Percentiles rank a stretch among this genome's conserved stretches.
These are phyloP conservation scores for Arthroderma uncinatum DNA, from an alignment of 2,329 filamentous ascomycete genomes.

Conservation along the genomic window DNA sequence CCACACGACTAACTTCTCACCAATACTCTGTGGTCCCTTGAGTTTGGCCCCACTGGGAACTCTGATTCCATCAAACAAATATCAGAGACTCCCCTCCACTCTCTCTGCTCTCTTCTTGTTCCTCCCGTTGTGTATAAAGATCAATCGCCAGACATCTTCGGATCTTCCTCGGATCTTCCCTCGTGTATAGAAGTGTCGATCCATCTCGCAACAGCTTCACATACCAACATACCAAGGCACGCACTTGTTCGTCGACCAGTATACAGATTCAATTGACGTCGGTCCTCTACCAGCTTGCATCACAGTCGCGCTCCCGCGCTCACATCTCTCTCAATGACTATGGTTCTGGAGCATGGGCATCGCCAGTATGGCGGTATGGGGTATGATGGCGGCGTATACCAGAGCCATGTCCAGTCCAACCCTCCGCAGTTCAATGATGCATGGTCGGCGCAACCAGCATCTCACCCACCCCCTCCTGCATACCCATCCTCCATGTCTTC, in stretches of 20 bases:
- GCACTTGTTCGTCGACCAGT: too few species aligned
- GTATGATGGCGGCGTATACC: constrained; percentile 68
- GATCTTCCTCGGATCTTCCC: constrained; percentile 1
- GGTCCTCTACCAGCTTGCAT: too few species aligned
- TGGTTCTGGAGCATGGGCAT: constrained; percentile 86
- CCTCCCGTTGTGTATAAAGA: background rate
- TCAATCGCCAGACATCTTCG: background rate
- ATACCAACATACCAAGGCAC: background rate
- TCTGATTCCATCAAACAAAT: constrained; percentile 2
- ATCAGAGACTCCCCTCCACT: background rate
- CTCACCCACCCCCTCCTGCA: constrained; percentile 51
- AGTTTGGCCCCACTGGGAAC: background rate
- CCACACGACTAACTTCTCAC: constrained; percentile 2
- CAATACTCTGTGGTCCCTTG: constrained; percentile 4
- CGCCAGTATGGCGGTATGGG: constrained; percentile 66
- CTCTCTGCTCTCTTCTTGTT: background rate
- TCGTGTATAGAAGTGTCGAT: background rate
- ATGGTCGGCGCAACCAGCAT: constrained; percentile 55
- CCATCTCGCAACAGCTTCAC: background rate
- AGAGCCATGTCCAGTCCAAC: constrained; percentile 51
- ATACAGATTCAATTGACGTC: too few species aligned
- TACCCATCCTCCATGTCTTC: constrained; percentile 49
- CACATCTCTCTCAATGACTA: constrained; percentile 59
- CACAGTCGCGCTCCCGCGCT: background rate
- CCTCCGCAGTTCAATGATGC: constrained; percentile 78